These are phyloP conservation scores for Roridomyces roridus DNA, from an alignment of 768 basidiomycete genomes.

Conservation along the genomic window DNA sequence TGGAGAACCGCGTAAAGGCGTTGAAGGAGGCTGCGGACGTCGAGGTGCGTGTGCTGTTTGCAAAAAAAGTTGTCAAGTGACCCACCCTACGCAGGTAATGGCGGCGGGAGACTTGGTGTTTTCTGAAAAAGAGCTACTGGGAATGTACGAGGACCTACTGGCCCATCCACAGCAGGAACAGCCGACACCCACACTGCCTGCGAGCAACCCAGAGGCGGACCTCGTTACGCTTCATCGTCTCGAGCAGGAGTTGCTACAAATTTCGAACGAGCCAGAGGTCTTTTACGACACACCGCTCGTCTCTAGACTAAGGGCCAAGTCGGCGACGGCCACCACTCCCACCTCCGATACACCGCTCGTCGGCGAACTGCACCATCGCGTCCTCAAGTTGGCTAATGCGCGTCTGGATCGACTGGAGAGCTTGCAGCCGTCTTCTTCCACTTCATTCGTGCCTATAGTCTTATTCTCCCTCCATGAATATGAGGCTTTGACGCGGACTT, in stretches of 20 bases:
- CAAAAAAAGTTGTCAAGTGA: no score
- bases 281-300: constrained; percentile 5
- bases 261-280: constrained; percentile 7
- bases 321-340: not conserved
- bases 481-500: constrained; percentile 57
- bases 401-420: constrained; percentile 39
- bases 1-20: constrained; percentile 42
- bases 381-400: constrained; percentile 41
- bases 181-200: constrained; percentile 7
- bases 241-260: constrained; percentile 39
- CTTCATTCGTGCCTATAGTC: constrained; percentile 43
- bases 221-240: constrained; percentile 38
- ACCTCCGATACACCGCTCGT: not conserved
- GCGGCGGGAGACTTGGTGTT: constrained; percentile 40
- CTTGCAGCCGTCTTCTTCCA: constrained; percentile 7
- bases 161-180: constrained; percentile 32
- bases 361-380: constrained; percentile 36
- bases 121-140: constrained; percentile 48
- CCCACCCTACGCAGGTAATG: constrained; percentile 33
- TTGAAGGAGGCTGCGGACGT: constrained; percentile 42
- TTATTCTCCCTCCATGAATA: constrained; percentile 60
- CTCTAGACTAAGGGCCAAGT: constrained; percentile 6
- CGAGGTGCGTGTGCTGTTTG: constrained; percentile 34
- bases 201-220: constrained; percentile 37
- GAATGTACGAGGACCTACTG: constrained; percentile 52